A percentile compares a stretch with the other conserved stretches of the same genome.
Conservation (phyloP, 306 rosid species). For the Dryas octopetala region DNA sequence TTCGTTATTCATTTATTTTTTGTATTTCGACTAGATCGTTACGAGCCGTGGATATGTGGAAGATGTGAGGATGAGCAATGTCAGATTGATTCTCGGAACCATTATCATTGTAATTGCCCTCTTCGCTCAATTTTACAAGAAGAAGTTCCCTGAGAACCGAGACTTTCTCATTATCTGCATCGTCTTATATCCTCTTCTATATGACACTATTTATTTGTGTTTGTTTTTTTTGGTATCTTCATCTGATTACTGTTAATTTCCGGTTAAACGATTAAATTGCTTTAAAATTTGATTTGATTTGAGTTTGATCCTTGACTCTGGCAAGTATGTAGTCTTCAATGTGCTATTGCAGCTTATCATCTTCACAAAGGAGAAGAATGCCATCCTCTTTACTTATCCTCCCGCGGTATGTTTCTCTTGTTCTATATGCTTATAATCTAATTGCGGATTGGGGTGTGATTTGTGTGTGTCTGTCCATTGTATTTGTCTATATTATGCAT, state of each 20-base stretch:
- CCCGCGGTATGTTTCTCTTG: constrained; percentile 53
- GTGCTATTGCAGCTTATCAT: constrained; percentile 80
- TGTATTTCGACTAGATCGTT: constrained; percentile 45
- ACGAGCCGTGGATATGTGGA: constrained; percentile 74
- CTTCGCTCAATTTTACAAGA: constrained; percentile 90
- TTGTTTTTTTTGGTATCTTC: not conserved
- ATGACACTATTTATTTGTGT: not conserved
- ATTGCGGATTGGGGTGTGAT: not conserved
- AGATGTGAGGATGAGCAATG: constrained; percentile 87
- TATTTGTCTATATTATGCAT: not conserved
- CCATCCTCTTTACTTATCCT: constrained; percentile 86
- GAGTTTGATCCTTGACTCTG: constrained; percentile 57
- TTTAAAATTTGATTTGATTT: not conserved
- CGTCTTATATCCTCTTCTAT: constrained; percentile 68
- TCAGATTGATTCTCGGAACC: constrained; percentile 61
- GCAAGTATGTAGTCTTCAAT: constrained; percentile 79
- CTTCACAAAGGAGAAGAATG: constrained; percentile 85
- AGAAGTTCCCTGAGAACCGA: constrained; percentile 87
- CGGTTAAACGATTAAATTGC: not conserved
- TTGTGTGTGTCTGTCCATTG: not conserved
- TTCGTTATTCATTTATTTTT: not conserved
- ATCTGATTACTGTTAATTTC: not conserved
- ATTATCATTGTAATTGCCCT: constrained; percentile 75
- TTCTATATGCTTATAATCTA: not conserved
- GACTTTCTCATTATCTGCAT: constrained; percentile 82